These are phyloP conservation scores for Tolypocladium capitatum DNA, from an alignment of 2,329 filamentous ascomycete genomes.

Conservation along the genomic window DNA sequence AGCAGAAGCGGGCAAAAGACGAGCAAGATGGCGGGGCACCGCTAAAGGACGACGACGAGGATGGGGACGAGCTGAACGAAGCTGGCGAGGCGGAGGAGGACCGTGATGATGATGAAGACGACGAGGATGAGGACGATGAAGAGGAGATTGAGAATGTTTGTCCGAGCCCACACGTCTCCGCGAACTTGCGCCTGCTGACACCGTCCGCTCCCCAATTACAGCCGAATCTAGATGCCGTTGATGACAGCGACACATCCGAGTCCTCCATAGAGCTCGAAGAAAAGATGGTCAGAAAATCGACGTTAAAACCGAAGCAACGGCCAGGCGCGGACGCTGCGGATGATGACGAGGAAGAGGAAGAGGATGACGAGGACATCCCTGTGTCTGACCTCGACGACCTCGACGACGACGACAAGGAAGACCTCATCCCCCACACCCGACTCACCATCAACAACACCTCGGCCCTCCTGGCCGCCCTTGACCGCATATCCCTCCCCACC, in stretches of 20 bases:
- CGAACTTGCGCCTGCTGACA: neutral
- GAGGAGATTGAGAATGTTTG: slow-evolving; percentile 10
- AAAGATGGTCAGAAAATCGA: slow-evolving; percentile 34
- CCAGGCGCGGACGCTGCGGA: slow-evolving; percentile 29
- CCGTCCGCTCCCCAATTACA: slow-evolving; percentile 9
- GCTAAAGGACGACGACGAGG: slow-evolving; percentile 1
- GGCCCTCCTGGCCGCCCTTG: slow-evolving; percentile 67
- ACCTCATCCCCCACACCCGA: slow-evolving; percentile 79
- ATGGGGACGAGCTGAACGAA: slow-evolving; percentile 7
- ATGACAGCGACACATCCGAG: slow-evolving; percentile 51
- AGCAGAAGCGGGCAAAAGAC: slow-evolving; percentile 18
- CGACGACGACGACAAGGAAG: slow-evolving; percentile 68
- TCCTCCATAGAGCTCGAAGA: slow-evolving; percentile 67
- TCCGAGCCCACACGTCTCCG: neutral
- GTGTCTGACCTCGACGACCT: slow-evolving; percentile 75
- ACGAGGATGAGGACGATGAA: slow-evolving; percentile 23
- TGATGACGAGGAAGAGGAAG: slow-evolving; percentile 49
- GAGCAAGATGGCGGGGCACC: slow-evolving; percentile 10
- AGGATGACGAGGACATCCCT: slow-evolving; percentile 77
- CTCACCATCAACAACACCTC: slow-evolving; percentile 95
- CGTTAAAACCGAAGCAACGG: slow-evolving; percentile 13
- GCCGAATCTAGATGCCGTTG: slow-evolving; percentile 41
- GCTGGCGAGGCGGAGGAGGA: slow-evolving; percentile 22
- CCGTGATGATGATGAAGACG: slow-evolving; percentile 14
- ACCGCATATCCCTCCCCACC: slow-evolving; percentile 59